Conservation (phyloP, 352 stramenopile species). For the Globisporangium lucens region DNA sequence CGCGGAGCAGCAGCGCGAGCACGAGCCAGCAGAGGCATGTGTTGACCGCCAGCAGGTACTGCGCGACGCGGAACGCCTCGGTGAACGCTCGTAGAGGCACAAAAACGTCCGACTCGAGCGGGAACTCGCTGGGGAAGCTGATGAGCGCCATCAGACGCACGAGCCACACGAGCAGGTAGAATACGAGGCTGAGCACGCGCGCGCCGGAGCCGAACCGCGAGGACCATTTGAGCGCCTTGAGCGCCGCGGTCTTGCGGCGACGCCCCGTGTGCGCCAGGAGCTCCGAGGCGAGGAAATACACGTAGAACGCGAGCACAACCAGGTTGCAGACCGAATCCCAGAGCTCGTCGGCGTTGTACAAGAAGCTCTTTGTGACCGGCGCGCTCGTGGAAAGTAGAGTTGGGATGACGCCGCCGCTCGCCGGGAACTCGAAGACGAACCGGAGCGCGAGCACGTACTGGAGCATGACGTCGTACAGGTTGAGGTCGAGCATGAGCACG, state of each 20-base stretch:
- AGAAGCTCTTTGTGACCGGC: constrained; percentile 40
- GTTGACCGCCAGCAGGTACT: constrained; percentile 32
- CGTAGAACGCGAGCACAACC: constrained; percentile 37
- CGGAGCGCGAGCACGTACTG: constrained; percentile 33
- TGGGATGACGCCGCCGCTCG: constrained; percentile 33
- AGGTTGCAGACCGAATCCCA: constrained; percentile 29
- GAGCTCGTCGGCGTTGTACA: constrained; percentile 28
- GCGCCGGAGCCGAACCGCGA: constrained; percentile 28
- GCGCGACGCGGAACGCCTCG: constrained; percentile 33
- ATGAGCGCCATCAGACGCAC: constrained; percentile 36
- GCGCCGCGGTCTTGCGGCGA: constrained; percentile 16
- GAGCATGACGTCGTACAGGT: constrained; percentile 50
- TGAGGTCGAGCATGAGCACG: constrained; percentile 43
- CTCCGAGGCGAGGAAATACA: constrained; percentile 45
- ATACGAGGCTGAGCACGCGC: constrained; percentile 28
- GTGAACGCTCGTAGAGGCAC: constrained; percentile 35
- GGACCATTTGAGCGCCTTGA: constrained; percentile 24
- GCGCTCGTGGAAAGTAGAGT: constrained; percentile 24
- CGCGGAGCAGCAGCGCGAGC: constrained; percentile 37
- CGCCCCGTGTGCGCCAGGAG: constrained; percentile 28
- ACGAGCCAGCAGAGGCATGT: constrained; percentile 45
- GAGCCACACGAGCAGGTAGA: constrained; percentile 45
- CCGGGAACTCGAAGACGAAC: constrained; percentile 47
- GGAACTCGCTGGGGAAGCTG: constrained; percentile 31
- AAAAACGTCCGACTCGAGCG: constrained; percentile 31